Conservation (phyloP, 192 early-diverging fungal genomes). For the Diversispora epigaea region DNA sequence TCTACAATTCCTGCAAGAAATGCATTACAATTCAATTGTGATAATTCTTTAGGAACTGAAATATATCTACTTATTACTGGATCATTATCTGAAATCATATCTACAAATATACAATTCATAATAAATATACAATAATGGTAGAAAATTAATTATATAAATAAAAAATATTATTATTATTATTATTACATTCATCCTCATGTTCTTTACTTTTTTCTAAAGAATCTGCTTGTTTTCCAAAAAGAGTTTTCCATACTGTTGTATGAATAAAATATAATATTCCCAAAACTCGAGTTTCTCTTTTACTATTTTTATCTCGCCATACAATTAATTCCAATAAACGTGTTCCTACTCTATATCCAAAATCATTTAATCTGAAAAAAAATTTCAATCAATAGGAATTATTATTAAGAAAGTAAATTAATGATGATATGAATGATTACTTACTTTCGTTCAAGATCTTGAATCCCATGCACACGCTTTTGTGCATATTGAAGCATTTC, state of each 20-base stretch:
- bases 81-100: conserved; percentile 99
- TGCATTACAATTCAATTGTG: conserved; percentile 89
- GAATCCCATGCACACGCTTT: conserved; percentile 90
- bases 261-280: conserved; percentile 92
- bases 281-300: conserved; percentile 87
- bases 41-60: conserved; percentile 90
- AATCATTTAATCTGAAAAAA: conserved; percentile 71
- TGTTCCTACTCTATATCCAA: conserved; percentile 92
- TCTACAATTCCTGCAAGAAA: conserved; percentile 97
- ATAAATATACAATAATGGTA: background rate
- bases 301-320: conserved; percentile 84
- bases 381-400: background rate
- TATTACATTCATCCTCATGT: conserved; percentile 92
- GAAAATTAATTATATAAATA: background rate
- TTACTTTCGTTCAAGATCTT: conserved; percentile 93
- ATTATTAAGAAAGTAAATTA: background rate
- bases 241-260: conserved; percentile 86
- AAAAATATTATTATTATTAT: conserved; percentile 9
- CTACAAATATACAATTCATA: conserved; percentile 42
- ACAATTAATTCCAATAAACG: conserved; percentile 85
- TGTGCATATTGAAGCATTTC: conserved; percentile 98
- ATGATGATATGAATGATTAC: background rate
- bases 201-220: conserved; percentile 95
- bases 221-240: conserved; percentile 97
- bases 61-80: conserved; percentile 87